A percentile compares a stretch with the other conserved stretches of the same genome.
Conservation (phyloP, 805 yeast species). For the Hanseniaspora hatyaiensis region DNA sequence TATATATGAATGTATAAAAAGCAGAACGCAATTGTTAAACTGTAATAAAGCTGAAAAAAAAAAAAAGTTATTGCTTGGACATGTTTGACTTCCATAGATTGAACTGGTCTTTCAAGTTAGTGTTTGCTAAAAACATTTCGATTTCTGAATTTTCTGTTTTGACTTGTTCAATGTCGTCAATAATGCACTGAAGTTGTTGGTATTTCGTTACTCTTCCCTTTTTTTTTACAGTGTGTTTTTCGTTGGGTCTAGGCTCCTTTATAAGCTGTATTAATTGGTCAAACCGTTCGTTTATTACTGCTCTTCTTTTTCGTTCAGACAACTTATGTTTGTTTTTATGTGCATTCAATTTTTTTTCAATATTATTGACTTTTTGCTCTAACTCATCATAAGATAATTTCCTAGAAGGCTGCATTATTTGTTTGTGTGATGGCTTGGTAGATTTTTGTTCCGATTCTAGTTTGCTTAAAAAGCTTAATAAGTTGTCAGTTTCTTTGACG, state of each 20-base stretch:
- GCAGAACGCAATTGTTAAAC: too few relatives aligned
- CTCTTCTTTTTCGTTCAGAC: conserved; percentile 14
- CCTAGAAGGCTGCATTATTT: neutral
- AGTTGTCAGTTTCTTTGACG: conserved; percentile 27
- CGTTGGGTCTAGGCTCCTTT: conserved; percentile 19
- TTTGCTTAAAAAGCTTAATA: conserved; percentile 27
- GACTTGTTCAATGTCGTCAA: conserved; percentile 26
- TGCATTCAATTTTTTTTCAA: conserved; percentile 1
- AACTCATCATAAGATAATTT: conserved; percentile 13
- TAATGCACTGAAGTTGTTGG: conserved; percentile 23
- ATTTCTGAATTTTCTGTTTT: conserved; percentile 24
- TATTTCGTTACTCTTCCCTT: conserved; percentile 27
- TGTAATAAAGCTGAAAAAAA: too few relatives aligned
- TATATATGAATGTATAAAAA: neutral
- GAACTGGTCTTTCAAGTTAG: neutral
- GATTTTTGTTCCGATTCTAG: conserved; percentile 15
- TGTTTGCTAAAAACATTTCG: conserved; percentile 14
- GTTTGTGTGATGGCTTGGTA: neutral
- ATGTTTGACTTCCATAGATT: neutral
- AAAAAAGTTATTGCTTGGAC: neutral
- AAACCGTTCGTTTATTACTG: conserved; percentile 24
- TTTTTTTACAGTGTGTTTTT: neutral
- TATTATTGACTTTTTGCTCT: neutral
- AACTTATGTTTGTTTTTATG: conserved; percentile 15
- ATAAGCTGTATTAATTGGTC: conserved; percentile 24